Percentiles rank a stretch among this genome's conserved stretches.
phyloP scores from a whole-genome alignment of 345 rosid species.

The Eucalyptus victrix region DNA sequence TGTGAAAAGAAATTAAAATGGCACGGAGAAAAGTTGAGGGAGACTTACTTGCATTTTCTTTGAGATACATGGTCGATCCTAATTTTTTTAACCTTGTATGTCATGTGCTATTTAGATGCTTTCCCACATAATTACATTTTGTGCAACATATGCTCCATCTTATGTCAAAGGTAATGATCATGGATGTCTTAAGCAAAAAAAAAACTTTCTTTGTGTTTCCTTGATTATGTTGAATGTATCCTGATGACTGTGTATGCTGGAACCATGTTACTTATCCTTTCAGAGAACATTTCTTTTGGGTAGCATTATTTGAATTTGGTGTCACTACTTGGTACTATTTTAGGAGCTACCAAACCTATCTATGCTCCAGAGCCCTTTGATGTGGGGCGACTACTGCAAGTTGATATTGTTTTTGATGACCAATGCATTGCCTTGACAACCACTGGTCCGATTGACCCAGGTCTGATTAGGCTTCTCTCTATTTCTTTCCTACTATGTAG shows the following conservation, averaged over 20 bases:
- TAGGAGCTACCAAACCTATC: slow-evolving; percentile 84
- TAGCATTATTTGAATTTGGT: neutral
- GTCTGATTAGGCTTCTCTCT: slow-evolving; percentile 21
- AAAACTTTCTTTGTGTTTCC: neutral
- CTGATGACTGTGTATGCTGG: neutral
- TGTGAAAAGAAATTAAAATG: neutral
- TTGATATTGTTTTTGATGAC: slow-evolving; percentile 41
- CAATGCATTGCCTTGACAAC: slow-evolving; percentile 47
- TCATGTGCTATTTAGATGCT: neutral
- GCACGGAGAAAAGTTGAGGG: neutral
- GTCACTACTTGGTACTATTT: neutral
- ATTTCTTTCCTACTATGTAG: neutral
- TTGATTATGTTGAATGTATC: neutral
- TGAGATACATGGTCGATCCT: neutral
- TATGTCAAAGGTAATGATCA: neutral
- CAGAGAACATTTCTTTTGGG: neutral
- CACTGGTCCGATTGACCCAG: slow-evolving; percentile 73
- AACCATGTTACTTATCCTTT: neutral
- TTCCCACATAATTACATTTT: neutral
- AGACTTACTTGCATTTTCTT: neutral
- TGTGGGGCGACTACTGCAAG: slow-evolving; percentile 71
- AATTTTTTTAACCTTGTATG: neutral
- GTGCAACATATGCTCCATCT: neutral
- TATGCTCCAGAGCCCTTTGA: slow-evolving; percentile 97
- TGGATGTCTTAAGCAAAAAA: neutral